phyloP scores from a whole-genome alignment of 139 green algal genomes.

The Tetraselmis chui region DNA sequence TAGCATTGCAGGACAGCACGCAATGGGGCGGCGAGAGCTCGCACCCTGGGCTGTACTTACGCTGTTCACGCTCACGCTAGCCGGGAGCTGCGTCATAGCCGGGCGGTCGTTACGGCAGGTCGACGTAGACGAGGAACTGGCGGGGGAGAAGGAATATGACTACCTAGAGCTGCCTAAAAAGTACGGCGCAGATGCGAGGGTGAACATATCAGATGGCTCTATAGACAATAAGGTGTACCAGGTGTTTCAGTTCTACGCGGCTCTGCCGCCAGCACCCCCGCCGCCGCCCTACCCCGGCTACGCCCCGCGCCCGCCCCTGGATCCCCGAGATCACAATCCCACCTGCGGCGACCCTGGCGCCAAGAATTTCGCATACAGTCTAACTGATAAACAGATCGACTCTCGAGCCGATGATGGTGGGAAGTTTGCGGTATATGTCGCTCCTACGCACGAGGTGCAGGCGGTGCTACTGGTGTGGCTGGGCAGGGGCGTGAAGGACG shows the following conservation, averaged over 20 bases:
- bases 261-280: background rate
- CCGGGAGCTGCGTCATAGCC: background rate
- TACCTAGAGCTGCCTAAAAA: background rate
- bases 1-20: too few species aligned
- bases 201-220: background rate
- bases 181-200: background rate
- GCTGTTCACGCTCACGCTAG: background rate
- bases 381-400: background rate
- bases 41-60: too few species aligned
- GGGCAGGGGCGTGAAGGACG: background rate
- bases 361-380: background rate
- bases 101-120: background rate
- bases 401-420: background rate
- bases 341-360: background rate
- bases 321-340: background rate
- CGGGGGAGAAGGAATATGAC: background rate
- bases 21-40: too few species aligned
- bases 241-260: background rate
- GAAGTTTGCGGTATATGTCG: background rate
- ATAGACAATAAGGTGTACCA: background rate
- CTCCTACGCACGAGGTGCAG: background rate
- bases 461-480: background rate
- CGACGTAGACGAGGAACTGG: too few species aligned
- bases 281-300: background rate
- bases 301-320: background rate